phyloP scores from a whole-genome alignment of 2,329 filamentous ascomycete species.

The Dactylellina drechsleri region DNA sequence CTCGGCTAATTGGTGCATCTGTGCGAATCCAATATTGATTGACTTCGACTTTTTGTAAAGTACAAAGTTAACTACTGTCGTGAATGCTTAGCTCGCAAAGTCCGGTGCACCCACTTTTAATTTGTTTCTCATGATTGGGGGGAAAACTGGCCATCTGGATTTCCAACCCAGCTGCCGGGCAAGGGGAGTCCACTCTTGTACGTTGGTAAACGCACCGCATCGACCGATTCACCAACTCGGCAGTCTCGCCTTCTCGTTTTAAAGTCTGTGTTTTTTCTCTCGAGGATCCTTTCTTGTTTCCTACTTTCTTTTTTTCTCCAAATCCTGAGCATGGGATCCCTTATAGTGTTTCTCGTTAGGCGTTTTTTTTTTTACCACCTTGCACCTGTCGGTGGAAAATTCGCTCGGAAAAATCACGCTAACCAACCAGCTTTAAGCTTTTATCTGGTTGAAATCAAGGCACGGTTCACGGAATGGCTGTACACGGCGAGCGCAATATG shows the following conservation, averaged over 20 bases:
- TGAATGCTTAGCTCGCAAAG: neutral
- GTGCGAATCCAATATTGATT: slow-evolving; percentile 2
- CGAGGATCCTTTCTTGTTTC: slow-evolving; percentile 15
- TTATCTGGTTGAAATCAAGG: slow-evolving; percentile 17
- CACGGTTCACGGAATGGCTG: slow-evolving; percentile 43
- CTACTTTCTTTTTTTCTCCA: neutral
- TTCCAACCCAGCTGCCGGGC: neutral
- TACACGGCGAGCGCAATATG: neutral
- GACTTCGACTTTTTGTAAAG: slow-evolving; percentile 10
- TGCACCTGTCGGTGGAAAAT: slow-evolving; percentile 35
- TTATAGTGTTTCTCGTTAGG: slow-evolving; percentile 27
- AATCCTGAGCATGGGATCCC: slow-evolving; percentile 1
- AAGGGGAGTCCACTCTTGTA: neutral
- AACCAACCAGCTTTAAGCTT: slow-evolving; percentile 31
- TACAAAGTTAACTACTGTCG: neutral
- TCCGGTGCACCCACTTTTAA: neutral
- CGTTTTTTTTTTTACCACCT: slow-evolving; percentile 14
- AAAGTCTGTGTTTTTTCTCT: neutral
- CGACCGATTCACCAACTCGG: slow-evolving; percentile 36
- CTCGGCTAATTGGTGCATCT: slow-evolving; percentile 38
- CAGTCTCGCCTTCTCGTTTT: slow-evolving; percentile 27
- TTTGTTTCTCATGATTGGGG: neutral
- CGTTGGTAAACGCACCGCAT: slow-evolving; percentile 34
- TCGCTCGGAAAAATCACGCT: slow-evolving; percentile 48
- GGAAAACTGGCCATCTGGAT: too few species aligned